Conservation (phyloP, 352 stramenopile species). For the Globisporangium nodosum region DNA sequence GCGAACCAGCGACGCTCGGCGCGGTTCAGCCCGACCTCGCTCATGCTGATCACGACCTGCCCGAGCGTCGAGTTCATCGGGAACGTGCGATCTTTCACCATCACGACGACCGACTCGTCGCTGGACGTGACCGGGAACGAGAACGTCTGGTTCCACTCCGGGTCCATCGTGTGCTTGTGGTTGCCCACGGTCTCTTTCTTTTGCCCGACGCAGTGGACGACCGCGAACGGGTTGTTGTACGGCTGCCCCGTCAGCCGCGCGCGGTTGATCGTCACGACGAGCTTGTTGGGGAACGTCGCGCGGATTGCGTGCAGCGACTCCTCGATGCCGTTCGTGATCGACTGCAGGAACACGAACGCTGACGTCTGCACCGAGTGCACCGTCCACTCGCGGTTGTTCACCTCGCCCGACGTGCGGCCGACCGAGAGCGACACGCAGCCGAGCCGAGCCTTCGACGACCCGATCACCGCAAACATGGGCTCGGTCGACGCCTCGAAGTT, state of each 20-base stretch:
- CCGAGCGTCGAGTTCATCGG: constrained; percentile 72
- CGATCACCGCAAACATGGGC: constrained; percentile 82
- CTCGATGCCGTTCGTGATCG: constrained; percentile 66
- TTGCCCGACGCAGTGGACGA: constrained; percentile 73
- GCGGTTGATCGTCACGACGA: constrained; percentile 87
- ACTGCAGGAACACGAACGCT: constrained; percentile 84
- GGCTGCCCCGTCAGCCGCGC: constrained; percentile 75
- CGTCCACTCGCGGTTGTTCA: constrained; percentile 74
- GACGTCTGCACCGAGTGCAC: constrained; percentile 85
- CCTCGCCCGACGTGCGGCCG: constrained; percentile 58
- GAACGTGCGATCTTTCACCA: constrained; percentile 74
- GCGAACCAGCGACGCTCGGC: constrained; percentile 78
- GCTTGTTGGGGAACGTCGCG: constrained; percentile 84
- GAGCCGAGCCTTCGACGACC: constrained; percentile 59
- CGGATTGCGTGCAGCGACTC: constrained; percentile 71
- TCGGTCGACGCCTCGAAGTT: constrained; percentile 83
- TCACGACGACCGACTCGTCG: constrained; percentile 56
- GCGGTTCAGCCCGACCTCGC: constrained; percentile 75
- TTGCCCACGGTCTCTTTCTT: constrained; percentile 86
- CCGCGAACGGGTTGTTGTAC: constrained; percentile 84
- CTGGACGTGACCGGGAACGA: constrained; percentile 81
- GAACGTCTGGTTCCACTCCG: constrained; percentile 88
- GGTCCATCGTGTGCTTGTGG: constrained; percentile 87
- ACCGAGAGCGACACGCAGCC: constrained; percentile 77
- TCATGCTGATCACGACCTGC: constrained; percentile 69